Evolutionary conservation across 495 filamentous ascomycete genomes (phyloP).

Genomic region (Penicillium antarcticum): DNA sequence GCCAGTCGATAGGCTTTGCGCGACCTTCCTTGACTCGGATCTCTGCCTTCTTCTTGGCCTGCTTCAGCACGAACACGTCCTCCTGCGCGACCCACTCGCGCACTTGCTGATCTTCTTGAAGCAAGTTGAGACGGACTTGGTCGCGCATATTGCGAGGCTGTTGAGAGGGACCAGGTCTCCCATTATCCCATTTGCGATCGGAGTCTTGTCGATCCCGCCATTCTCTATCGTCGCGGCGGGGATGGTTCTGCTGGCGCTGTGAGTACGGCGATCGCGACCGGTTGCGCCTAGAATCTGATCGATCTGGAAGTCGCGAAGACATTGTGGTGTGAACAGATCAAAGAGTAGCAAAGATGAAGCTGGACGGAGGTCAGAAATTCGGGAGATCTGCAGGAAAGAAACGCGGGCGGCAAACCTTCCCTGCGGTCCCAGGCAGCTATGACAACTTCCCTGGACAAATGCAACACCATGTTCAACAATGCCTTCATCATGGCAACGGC

Average conservation of each 20-base stretch:
- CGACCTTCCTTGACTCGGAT: slow-evolving; percentile 93
- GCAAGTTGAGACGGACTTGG: slow-evolving; percentile 54
- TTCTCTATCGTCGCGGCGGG: slow-evolving; percentile 33
- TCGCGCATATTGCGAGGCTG: slow-evolving; percentile 42
- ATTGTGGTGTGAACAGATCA: slow-evolving; percentile 14
- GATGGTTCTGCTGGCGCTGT: slow-evolving; percentile 39
- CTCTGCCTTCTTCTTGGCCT: slow-evolving; percentile 96
- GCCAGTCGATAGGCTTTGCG: slow-evolving; percentile 91
- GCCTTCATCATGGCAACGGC: slow-evolving; percentile 37
- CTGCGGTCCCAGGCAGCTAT: slow-evolving; percentile 17
- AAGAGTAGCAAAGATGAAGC: not conserved
- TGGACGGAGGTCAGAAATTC: slow-evolving; percentile 14
- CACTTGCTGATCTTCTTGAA: slow-evolving; percentile 73
- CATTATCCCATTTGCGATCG: slow-evolving; percentile 18
- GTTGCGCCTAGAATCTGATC: slow-evolving; percentile 31
- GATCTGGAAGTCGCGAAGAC: slow-evolving; percentile 32
- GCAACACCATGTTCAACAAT: slow-evolving; percentile 19
- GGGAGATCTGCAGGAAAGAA: slow-evolving; percentile 27
- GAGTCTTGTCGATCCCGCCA: slow-evolving; percentile 24
- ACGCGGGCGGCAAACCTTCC: slow-evolving; percentile 28
- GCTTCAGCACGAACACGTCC: slow-evolving; percentile 92
- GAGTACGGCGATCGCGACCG: slow-evolving; percentile 44
- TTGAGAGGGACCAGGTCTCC: slow-evolving; percentile 18
- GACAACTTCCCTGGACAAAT: not conserved
- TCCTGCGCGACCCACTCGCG: slow-evolving; percentile 88